Percentiles rank a stretch among this genome's conserved stretches.
phyloP scores from a whole-genome alignment of 495 filamentous ascomycete genomes.

The Pseudomonodictys pantanalensis region DNA sequence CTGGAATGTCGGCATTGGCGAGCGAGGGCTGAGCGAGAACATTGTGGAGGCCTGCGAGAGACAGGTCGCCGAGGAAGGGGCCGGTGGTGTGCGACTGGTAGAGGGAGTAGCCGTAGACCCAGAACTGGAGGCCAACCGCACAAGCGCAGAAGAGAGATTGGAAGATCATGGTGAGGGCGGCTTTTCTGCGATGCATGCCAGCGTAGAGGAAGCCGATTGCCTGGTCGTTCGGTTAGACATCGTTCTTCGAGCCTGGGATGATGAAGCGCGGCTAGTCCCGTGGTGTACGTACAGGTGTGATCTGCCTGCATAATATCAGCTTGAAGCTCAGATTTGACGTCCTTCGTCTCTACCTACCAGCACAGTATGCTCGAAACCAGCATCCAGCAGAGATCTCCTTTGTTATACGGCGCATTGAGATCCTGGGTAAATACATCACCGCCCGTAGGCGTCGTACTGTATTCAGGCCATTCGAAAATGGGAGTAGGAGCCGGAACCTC shows the following conservation, averaged over 20 bases:
- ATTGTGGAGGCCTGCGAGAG: conserved; percentile 26
- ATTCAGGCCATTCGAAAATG: conserved; percentile 33
- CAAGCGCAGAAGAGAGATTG: conserved; percentile 35
- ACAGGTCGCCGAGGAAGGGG: conserved; percentile 33
- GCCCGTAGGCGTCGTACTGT: conserved; percentile 13
- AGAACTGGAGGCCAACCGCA: conserved; percentile 33
- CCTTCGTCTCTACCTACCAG: conserved; percentile 16
- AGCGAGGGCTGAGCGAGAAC: conserved; percentile 29
- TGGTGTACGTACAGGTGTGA: conserved; percentile 24
- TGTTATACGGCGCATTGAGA: conserved; percentile 31
- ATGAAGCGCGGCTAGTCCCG: too few relatives aligned
- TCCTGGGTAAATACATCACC: conserved; percentile 26
- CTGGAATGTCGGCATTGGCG: conserved; percentile 33
- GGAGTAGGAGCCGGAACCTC: conserved; percentile 13
- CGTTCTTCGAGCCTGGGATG: too few relatives aligned
- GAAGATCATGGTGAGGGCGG: conserved; percentile 34
- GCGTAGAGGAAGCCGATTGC: conserved; percentile 36
- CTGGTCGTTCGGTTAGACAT: not conserved
- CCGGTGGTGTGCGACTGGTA: conserved; percentile 29
- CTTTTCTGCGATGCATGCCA: conserved; percentile 31
- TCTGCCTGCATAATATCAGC: conserved; percentile 9
- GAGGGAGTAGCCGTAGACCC: conserved; percentile 34
- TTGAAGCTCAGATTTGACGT: not conserved
- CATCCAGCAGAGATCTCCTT: conserved; percentile 32
- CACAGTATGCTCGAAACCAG: conserved; percentile 27